These are phyloP conservation scores for Camellia granthamiana DNA, from an alignment of 148 eudicot species.

Conservation along the genomic window DNA sequence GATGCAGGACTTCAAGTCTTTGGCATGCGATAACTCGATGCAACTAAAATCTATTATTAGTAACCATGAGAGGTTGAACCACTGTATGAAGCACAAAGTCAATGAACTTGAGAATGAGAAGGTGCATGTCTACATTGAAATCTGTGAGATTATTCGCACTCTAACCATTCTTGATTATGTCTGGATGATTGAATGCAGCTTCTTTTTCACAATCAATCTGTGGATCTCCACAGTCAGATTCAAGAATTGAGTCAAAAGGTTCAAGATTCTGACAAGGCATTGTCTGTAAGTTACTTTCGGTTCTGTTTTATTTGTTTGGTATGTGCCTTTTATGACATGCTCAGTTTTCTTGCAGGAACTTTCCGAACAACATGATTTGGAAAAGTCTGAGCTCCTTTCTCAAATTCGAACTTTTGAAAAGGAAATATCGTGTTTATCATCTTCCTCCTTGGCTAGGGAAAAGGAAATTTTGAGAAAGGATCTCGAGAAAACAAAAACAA, in stretches of 20 bases:
- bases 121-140: slow-evolving; percentile 36
- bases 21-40: slow-evolving; percentile 31
- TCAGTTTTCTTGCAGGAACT: slow-evolving; percentile 49
- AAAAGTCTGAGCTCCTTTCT: slow-evolving; percentile 52
- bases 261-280: slow-evolving; percentile 46
- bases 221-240: slow-evolving; percentile 45
- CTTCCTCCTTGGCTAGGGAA: slow-evolving; percentile 67
- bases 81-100: slow-evolving; percentile 41
- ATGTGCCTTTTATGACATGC: slow-evolving; percentile 11
- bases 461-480: slow-evolving; percentile 90
- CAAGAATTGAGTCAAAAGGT: slow-evolving; percentile 36
- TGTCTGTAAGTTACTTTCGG: slow-evolving; percentile 42
- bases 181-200: slow-evolving; percentile 42
- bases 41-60: slow-evolving; percentile 39
- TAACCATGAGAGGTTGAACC: slow-evolving; percentile 36
- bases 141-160: slow-evolving; percentile 3
- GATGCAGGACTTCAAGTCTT: slow-evolving; percentile 56
- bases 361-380: slow-evolving; percentile 52
- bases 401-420: slow-evolving; percentile 59
- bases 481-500: slow-evolving; percentile 78
- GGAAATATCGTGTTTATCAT: slow-evolving; percentile 61
- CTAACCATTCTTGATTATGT: slow-evolving; percentile 10
- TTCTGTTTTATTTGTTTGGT: not conserved
- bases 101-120: slow-evolving; percentile 67
- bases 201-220: slow-evolving; percentile 44